Evolutionary conservation across 176 grass and related monocot species (phyloP).

Genomic region (Phyllostachys edulis): DNA sequence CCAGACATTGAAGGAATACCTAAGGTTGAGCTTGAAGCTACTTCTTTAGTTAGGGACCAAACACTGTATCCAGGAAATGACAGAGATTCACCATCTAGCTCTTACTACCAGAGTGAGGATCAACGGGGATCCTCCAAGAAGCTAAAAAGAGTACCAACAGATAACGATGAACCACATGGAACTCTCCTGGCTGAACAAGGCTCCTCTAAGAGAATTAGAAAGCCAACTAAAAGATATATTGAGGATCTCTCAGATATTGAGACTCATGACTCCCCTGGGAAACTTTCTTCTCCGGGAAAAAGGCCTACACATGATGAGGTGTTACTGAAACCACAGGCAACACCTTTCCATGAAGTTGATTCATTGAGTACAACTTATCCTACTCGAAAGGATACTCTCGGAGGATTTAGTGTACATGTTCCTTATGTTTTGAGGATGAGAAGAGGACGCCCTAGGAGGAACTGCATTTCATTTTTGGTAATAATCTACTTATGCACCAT

Average conservation of each 20-base stretch:
- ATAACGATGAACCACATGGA: conserved; percentile 42
- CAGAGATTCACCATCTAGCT: conserved; percentile 43
- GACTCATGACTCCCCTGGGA: conserved; percentile 45
- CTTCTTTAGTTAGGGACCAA: conserved; percentile 41
- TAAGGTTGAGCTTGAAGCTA: conserved; percentile 33
- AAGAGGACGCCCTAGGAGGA: conserved; percentile 83
- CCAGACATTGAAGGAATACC: conserved; percentile 1
- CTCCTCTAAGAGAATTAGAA: conserved; percentile 75
- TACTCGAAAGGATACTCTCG: conserved; percentile 73
- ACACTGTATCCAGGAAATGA: conserved; percentile 32
- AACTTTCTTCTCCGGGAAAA: conserved; percentile 50
- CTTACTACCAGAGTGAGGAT: conserved; percentile 46
- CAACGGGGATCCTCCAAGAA: conserved; percentile 57
- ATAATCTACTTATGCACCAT: conserved; percentile 38
- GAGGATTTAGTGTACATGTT: conserved; percentile 76
- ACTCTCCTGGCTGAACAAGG: conserved; percentile 32
- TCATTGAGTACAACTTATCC: conserved; percentile 38
- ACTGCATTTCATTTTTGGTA: conserved; percentile 72
- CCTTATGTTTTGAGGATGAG: conserved; percentile 82
- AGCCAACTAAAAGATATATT: conserved; percentile 96
- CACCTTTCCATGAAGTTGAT: conserved; percentile 44
- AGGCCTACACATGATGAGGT: conserved; percentile 36
- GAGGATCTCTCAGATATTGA: conserved; percentile 82
- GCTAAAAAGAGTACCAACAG: conserved; percentile 37
- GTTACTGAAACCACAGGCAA: conserved; percentile 32